These are phyloP conservation scores for Russula emetica DNA, from an alignment of 768 basidiomycete genomes.

Conservation along the genomic window DNA sequence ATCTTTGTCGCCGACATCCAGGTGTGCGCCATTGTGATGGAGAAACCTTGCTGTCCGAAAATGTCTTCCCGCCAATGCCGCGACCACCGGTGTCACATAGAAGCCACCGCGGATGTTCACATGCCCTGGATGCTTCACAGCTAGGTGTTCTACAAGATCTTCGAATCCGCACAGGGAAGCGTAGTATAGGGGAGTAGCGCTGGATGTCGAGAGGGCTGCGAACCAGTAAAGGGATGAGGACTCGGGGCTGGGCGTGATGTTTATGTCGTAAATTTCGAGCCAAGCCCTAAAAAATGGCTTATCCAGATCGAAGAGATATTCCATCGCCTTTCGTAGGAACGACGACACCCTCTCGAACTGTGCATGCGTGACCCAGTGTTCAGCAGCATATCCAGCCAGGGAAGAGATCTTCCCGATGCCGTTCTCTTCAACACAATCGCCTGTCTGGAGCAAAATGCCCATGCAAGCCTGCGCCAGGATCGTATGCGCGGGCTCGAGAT, in stretches of 20 bases:
- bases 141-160: background rate
- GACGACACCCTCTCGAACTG: background rate
- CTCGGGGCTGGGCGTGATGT: background rate
- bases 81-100: background rate
- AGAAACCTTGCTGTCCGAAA: background rate
- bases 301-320: background rate
- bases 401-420: background rate
- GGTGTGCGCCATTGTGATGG: background rate
- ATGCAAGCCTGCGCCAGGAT: slow-evolving; percentile 1
- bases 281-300: background rate
- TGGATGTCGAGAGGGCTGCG: background rate
- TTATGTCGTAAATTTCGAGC: background rate
- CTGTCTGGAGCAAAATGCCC: background rate
- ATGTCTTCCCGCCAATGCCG: background rate
- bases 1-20: background rate
- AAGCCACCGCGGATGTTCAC: background rate
- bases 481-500: background rate
- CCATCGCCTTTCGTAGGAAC: background rate
- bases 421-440: background rate
- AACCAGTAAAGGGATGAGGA: background rate
- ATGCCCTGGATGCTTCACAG: background rate
- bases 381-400: background rate
- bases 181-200: background rate
- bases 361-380: background rate
- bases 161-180: background rate